Base-by-base conservation (phyloP, 306 rosid species). In the Cyamopsis tetragonoloba region DNA sequence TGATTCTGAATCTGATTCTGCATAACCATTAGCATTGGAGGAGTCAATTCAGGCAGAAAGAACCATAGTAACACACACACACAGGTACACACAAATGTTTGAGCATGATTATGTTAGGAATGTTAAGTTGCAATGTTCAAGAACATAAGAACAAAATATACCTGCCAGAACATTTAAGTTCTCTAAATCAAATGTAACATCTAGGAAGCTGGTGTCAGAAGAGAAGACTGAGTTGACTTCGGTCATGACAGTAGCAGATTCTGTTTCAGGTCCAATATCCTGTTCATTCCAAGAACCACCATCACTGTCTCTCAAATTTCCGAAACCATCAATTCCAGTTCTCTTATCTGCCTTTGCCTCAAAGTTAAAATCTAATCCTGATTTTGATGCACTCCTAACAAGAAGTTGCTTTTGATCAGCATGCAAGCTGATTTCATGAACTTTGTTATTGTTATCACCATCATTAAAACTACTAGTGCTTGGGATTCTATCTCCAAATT, bases 181-280 rank as follows among this genome's bases (percentile, higher is more conserved):
- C 7, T 70, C 80, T 50, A 70, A 23, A 26, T 66, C 75, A 74
- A 79, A 44, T 39, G 80, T 67, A 44, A 26, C 81, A 79, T 90
- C 81, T 44, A 47, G 64, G 70, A 67, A 84, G 71, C 57, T 77
- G 10, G 74, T 72, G n/a, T 72, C 82, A 58, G 83, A 59, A n/a
- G 76, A 60, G 54, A 73, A 59, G 63, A 41, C 50, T 5, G 83
- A 72, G 68, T 61, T 70, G 31, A 43, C 39, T 32, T 83, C 85
- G 23, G 44, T 73, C 19, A 4, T 53, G 15, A 13, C 4, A 49
- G 55, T 1, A 56, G 35, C 26, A 42, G 73, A 31, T 50, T 77
- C 80, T 39, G 54, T 55, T 66, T 53, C 28, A 43, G 4, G 51
- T 30, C 70, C 73, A 53, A 59, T 24, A 4, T 65, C 86, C 1